Conservation (phyloP, 257 asterid species). For the Orobanche coerulescens region DNA sequence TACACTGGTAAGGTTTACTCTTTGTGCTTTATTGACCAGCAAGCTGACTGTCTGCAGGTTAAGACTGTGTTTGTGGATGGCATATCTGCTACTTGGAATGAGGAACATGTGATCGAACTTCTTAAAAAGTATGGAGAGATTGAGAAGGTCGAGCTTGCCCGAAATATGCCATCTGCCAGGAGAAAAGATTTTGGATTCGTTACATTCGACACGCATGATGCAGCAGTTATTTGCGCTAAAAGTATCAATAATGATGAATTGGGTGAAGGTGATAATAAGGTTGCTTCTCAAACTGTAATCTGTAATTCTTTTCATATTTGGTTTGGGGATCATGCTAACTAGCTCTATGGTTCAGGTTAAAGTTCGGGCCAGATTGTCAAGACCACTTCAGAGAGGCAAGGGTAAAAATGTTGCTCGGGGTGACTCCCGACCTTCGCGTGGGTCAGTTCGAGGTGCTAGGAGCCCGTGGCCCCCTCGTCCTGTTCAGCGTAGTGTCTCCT, state of each 20-base stretch:
- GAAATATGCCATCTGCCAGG: constrained; percentile 97
- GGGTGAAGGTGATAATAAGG: constrained; percentile 92
- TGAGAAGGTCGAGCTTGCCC: constrained; percentile 90
- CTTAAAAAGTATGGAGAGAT: constrained; percentile 62
- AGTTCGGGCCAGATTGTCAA: constrained; percentile 93
- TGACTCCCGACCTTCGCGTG: constrained; percentile 55
- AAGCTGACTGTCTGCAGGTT: constrained; percentile 54
- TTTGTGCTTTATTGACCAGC: constrained; percentile 13
- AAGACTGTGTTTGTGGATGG: constrained; percentile 97
- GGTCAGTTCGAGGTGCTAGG: constrained; percentile 44
- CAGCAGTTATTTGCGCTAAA: constrained; percentile 87
- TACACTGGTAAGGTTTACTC: background rate
- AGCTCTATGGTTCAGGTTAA: constrained; percentile 55
- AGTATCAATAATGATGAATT: constrained; percentile 78
- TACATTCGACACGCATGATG: constrained; percentile 77
- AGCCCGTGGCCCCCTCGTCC: constrained; percentile 71
- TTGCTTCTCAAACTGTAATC: constrained; percentile 18
- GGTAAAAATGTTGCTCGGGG: constrained; percentile 73
- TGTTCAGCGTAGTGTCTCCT: constrained; percentile 43
- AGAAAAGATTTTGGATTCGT: constrained; percentile 98
- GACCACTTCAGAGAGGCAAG: constrained; percentile 96
- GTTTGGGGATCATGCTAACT: constrained; percentile 18
- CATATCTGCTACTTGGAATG: constrained; percentile 85
- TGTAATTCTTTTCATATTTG: background rate
- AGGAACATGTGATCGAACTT: constrained; percentile 59